Base-by-base conservation (phyloP, 2,329 filamentous ascomycete genomes). In the Elsinoe arachidis region DNA sequence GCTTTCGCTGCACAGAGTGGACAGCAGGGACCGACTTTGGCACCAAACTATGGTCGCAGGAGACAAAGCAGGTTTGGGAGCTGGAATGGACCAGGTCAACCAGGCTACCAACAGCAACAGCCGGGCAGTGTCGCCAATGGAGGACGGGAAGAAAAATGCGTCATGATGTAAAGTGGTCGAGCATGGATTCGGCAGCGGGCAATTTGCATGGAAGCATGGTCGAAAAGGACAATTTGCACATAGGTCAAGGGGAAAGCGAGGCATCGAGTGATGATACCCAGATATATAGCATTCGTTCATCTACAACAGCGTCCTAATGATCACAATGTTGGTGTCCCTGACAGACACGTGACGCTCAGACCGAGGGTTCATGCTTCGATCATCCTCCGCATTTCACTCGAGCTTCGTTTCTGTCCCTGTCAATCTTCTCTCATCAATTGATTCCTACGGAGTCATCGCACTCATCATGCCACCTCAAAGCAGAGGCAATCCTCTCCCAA, bases 391-490 rank as follows among this genome's bases (percentile, higher is more conserved):
- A 51, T 34, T 35, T 15, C 30, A 17, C 30, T 35, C 30, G 26
- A 35, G 46, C 46, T 51, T 21, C 14, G 5, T 35, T 34, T 17
- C 10, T 34, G 19, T 35, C 11, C 14, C 26, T 21, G n/a, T 47
- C 43, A 26, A 21, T 23, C 43, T 47, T 11, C 21, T 47, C 21
- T 17, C 26, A 35, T 35, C 26, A 26, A 15, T 11, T 9, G n/a
- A 21, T n/a, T 19, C 19, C 19, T 15, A 11, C 33, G 17, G 15
- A 12, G 26, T 30, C 26, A 44, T 11, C 17, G 14, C 26, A 6
- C n/a, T 30, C 41, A 23, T 23, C 17, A 75, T 75, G 74, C 66
- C 74, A 41, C 73, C 73, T 1, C 70, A 73, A 59, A 75, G 73
- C 59, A 69, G 74, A 71, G 74, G 73, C 43, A 64, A 60, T 15